These are phyloP conservation scores for Corylus avellana DNA, from an alignment of 306 rosid species.

Conservation along the genomic window DNA sequence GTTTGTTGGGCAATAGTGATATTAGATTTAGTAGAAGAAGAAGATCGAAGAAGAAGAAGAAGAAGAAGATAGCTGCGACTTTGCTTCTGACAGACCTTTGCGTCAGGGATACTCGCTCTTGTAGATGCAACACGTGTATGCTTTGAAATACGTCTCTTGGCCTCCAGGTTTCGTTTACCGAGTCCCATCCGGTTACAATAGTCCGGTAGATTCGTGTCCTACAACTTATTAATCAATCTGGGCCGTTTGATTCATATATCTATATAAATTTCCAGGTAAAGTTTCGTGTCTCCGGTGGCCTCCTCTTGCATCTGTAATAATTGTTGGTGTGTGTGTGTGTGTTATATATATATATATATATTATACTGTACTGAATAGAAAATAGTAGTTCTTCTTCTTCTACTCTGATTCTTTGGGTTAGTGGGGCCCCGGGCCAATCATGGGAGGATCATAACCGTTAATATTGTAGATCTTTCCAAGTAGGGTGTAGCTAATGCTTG, in stretches of 20 bases:
- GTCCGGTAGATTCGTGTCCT: conserved; percentile 21
- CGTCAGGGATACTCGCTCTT: conserved; percentile 20
- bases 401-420: not conserved
- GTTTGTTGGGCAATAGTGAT: conserved; percentile 1
- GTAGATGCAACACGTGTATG: conserved; percentile 43
- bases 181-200: conserved; percentile 23
- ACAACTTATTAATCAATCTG: conserved; percentile 30
- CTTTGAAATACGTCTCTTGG: conserved; percentile 8
- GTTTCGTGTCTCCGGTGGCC: not conserved
- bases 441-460: not conserved
- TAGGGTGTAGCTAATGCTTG: not conserved
- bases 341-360: not conserved
- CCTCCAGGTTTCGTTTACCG: conserved; percentile 22
- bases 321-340: not conserved
- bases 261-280: not conserved
- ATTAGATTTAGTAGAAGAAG: not conserved
- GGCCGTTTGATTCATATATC: conserved; percentile 14
- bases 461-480: not conserved
- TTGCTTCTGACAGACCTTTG: not conserved
- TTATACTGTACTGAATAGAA: not conserved
- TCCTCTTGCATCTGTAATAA: not conserved
- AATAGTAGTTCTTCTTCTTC: not conserved
- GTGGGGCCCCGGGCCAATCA: not conserved
- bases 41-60: not conserved
- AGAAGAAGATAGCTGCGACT: conserved; percentile 7